Evolutionary conservation across 1,139 yeast species (phyloP), one percentile per base, ranked within the genome.

Genomic region (Suhomyces bribrorum): DNA sequence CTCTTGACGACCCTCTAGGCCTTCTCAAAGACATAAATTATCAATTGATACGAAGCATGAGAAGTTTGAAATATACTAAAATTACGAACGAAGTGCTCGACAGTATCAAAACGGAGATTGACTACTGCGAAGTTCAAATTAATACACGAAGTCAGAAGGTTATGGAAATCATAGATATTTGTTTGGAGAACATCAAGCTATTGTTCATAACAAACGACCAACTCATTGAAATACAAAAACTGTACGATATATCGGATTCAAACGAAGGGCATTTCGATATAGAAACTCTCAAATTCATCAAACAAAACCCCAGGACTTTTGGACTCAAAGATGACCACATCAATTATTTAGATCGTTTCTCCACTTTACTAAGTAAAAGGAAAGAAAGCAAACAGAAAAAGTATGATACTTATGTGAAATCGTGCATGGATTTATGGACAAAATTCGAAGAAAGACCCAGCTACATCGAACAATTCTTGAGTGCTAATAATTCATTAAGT

Each of bases 381-480:
- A 61, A 55, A 34, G 63, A 61, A 11, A 41, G 59, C 3, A 69
- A 66, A 37, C 66, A 65, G 42, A 55, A 56, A 36, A 66, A 67
- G 41, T 60, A 58, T 58, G 64, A 64, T 11, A 51, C 56, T 26
- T 66, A 61, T 42, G 46, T 58, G 9, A 38, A 46, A 1, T 61
- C 69, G 13, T 79, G 85, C 51, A 51, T 57, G 12, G 52, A 47
- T 3, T 59, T 81, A 14, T 81, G 86, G 86, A 54, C 49, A 2
- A 76, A 72, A 46, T 60, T 81, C 11, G 75, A 73, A 14, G 73
- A 78, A 43, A 52, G 47, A 34, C 17, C 47, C 2, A 70, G 70
- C 1, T 66, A 68, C 37, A 53, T 69, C 13, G 59, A 62, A 2
- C 50, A 53, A 1, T 79, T 79, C 44, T 47, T 69, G 18, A 44